These are phyloP conservation scores for Oleoguttula mirabilis DNA, from an alignment of 495 filamentous ascomycete genomes.

Conservation along the genomic window DNA sequence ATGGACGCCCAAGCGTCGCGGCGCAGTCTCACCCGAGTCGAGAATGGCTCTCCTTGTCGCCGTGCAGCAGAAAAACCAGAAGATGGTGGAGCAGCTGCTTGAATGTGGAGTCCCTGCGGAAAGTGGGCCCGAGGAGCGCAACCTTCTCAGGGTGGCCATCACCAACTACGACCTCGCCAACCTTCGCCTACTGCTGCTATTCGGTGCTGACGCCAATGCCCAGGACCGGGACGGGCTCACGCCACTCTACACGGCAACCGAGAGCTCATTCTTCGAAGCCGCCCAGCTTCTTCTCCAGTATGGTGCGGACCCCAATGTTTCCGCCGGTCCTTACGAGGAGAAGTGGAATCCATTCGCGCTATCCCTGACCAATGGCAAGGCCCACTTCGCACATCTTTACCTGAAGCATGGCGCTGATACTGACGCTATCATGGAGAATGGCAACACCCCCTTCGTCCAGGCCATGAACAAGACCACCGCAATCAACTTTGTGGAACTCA, in stretches of 20 bases:
- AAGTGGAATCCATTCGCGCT: constrained; percentile 34
- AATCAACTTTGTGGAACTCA: constrained; percentile 33
- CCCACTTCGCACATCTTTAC: constrained; percentile 35
- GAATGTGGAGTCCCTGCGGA: constrained; percentile 40
- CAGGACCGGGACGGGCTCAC: constrained; percentile 32
- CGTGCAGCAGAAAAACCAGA: constrained; percentile 34
- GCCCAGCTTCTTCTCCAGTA: constrained; percentile 38
- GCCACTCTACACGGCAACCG: constrained; percentile 34
- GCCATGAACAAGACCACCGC: constrained; percentile 37
- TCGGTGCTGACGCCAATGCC: constrained; percentile 38
- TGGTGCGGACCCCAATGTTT: constrained; percentile 39
- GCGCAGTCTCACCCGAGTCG: constrained; percentile 18
- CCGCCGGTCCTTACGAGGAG: constrained; percentile 30
- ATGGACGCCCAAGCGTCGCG: constrained; percentile 29
- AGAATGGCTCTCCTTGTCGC: constrained; percentile 31
- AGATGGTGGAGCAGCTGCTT: constrained; percentile 39
- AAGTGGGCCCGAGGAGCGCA: constrained; percentile 18
- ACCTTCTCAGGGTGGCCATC: constrained; percentile 34
- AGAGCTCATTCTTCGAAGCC: constrained; percentile 34
- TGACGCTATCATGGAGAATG: constrained; percentile 32
- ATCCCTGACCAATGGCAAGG: constrained; percentile 29
- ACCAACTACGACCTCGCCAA: constrained; percentile 35
- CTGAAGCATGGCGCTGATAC: constrained; percentile 39
- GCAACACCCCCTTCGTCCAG: constrained; percentile 37
- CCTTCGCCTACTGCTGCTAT: constrained; percentile 38